These are phyloP conservation scores for Xylaria telfairii DNA, from an alignment of 495 filamentous ascomycete genomes.

Conservation along the genomic window DNA sequence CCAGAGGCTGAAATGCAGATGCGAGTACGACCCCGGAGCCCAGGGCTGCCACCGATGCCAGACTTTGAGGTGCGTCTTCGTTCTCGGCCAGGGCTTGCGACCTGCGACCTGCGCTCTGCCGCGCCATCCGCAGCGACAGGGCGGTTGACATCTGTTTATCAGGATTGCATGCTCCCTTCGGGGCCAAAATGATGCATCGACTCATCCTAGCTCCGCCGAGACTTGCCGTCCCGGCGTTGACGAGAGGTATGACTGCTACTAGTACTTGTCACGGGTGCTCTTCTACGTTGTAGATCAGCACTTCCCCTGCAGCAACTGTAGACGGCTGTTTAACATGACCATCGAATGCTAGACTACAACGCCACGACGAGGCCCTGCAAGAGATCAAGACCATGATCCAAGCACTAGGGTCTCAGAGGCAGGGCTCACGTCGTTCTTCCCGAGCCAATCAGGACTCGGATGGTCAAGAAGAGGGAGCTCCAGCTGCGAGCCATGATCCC, in stretches of 20 bases:
- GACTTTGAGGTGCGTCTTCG: conserved; percentile 34
- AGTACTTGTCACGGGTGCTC: background rate
- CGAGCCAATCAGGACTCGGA: background rate
- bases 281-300: background rate
- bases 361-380: conserved; percentile 35
- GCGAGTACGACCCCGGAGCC: conserved; percentile 37
- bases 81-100: background rate
- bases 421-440: conserved; percentile 2
- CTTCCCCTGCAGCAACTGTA: background rate
- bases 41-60: conserved; percentile 40
- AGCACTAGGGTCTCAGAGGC: conserved; percentile 16
- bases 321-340: background rate
- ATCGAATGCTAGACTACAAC: conserved; percentile 29
- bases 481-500: conserved; percentile 20
- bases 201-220: conserved; percentile 11
- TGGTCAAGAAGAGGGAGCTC: conserved; percentile 7
- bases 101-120: no score
- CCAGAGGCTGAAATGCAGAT: conserved; percentile 40
- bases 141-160: background rate
- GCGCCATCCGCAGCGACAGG: no score
- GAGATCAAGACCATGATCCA: conserved; percentile 37
- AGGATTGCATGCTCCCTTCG: conserved; percentile 41
- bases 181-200: conserved; percentile 27
- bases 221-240: conserved; percentile 26
- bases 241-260: conserved; percentile 34